A percentile compares a stretch with the other conserved stretches of the same genome.
Conservation (phyloP, 179 eudicot species). For the Camellia oleifera region DNA sequence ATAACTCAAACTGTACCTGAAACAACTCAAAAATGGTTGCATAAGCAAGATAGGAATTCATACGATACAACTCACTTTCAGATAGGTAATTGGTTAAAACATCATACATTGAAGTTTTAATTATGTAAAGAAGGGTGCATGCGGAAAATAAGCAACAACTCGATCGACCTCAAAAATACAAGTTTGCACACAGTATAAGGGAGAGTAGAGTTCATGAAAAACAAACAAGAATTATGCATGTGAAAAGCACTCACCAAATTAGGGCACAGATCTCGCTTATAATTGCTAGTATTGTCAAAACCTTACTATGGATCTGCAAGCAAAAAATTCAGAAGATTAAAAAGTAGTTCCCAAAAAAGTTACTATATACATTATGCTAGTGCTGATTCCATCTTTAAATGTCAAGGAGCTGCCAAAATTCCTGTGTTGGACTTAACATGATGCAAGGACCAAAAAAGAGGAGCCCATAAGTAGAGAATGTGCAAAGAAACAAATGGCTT, state of each 20-base stretch:
- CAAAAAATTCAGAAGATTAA: slow-evolving; percentile 4
- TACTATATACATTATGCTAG: background rate
- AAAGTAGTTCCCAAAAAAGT: background rate
- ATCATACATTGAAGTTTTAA: background rate
- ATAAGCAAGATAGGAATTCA: background rate
- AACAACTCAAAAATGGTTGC: slow-evolving; percentile 6
- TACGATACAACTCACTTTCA: background rate
- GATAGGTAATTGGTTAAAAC: background rate
- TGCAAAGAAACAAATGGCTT: background rate
- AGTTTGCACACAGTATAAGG: background rate
- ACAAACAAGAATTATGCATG: slow-evolving; percentile 4
- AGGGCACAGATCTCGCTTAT: slow-evolving; percentile 86
- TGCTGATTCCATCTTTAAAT: background rate
- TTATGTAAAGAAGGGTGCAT: slow-evolving; percentile 3
- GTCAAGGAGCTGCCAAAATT: background rate
- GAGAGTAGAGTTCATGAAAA: background rate
- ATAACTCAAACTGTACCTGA: slow-evolving; percentile 96
- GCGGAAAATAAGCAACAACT: background rate
- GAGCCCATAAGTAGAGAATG: background rate
- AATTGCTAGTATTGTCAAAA: slow-evolving; percentile 74
- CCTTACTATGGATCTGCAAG: slow-evolving; percentile 79
- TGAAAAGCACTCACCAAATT: slow-evolving; percentile 58
- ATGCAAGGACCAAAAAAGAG: background rate
- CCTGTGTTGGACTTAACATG: background rate
- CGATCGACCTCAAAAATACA: too few relatives aligned